These are phyloP conservation scores for Meripilus lineatus DNA, from an alignment of 1,284 basidiomycete species.

Conservation along the genomic window DNA sequence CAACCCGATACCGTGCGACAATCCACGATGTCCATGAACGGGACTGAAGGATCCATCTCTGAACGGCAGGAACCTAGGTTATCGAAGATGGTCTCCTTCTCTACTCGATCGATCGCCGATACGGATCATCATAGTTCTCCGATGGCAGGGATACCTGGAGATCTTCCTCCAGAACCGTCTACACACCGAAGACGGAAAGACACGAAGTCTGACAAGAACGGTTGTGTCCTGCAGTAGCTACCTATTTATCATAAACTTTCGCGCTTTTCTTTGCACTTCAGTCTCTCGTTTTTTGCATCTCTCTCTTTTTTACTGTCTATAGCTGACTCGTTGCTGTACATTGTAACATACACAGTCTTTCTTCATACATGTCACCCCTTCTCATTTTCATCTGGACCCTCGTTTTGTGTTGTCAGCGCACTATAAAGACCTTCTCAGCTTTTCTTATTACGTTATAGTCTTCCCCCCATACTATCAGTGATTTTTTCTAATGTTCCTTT, in stretches of 20 bases:
- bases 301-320: background rate
- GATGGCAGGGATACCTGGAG: slow-evolving; percentile 17
- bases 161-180: slow-evolving; percentile 14
- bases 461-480: background rate
- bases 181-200: slow-evolving; percentile 19
- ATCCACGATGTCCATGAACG: slow-evolving; percentile 17
- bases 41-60: slow-evolving; percentile 16
- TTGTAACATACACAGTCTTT: background rate
- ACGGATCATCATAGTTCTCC: slow-evolving; percentile 21
- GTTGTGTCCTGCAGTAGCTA: slow-evolving; percentile 9
- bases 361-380: too few species aligned
- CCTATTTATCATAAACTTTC: background rate
- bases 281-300: background rate
- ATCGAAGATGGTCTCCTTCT: slow-evolving; percentile 27
- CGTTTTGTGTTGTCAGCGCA: too few species aligned
- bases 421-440: too few species aligned
- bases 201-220: slow-evolving; percentile 14
- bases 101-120: slow-evolving; percentile 24
- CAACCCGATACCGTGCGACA: slow-evolving; percentile 18
- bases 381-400: too few species aligned
- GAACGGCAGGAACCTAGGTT: slow-evolving; percentile 21
- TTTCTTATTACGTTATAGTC: too few species aligned
- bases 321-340: background rate
- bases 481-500: background rate
- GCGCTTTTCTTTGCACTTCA: background rate